These are phyloP conservation scores for Cadophora gregata DNA, from an alignment of 2,329 filamentous ascomycete species.

Conservation along the genomic window DNA sequence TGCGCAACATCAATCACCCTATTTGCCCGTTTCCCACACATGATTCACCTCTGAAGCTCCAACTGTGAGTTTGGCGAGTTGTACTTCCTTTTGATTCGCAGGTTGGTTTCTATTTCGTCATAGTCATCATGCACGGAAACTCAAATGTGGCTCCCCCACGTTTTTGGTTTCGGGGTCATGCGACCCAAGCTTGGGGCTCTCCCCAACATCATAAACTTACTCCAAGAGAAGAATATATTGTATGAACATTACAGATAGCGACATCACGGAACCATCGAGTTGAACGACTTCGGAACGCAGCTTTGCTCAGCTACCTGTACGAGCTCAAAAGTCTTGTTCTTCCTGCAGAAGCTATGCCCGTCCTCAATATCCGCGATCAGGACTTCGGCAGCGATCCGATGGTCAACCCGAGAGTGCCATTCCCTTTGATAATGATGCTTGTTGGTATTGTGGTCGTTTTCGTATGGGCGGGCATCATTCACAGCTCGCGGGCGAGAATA, in stretches of 20 bases:
- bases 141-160: constrained; percentile 1
- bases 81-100: background rate
- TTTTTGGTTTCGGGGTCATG: background rate
- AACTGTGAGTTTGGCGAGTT: background rate
- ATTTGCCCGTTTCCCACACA: too few relatives aligned
- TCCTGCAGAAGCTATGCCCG: background rate
- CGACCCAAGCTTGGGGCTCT: background rate
- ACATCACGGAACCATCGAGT: background rate
- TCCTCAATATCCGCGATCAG: background rate
- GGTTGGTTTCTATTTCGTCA: background rate
- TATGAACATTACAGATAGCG: too few relatives aligned
- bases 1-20: background rate
- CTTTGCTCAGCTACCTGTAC: background rate
- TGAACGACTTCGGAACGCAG: background rate
- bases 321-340: background rate
- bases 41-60: background rate
- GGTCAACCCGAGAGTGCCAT: constrained; percentile 15
- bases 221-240: background rate
- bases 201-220: background rate
- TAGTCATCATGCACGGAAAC: constrained; percentile 3
- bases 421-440: constrained; percentile 20
- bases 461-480: background rate
- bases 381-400: constrained; percentile 17
- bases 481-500: background rate
- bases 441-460: constrained; percentile 14